Evolutionary conservation across 768 basidiomycete species (phyloP), one percentile per base, ranked within the genome.

Genomic region (Mycena vitilis): DNA sequence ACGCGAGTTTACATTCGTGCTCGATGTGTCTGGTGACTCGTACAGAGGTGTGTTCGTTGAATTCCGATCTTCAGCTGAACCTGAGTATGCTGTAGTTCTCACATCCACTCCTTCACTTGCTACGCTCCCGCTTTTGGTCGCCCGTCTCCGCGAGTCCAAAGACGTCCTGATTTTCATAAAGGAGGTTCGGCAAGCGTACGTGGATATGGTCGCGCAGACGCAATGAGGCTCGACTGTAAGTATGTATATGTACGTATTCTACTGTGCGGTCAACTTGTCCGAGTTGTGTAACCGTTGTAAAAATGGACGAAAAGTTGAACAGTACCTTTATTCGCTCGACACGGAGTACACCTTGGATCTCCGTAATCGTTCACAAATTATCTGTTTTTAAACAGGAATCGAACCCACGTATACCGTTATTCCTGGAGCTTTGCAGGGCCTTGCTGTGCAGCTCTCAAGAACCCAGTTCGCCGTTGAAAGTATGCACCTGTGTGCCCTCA

Each of bases 131-230:
- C 85, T 91, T 20, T 80, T 96, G 9, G 80, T 96, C 34, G 88
- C 87, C 54, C 85, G 86, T 37, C 85, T 96, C 48, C 95, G 94
- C 73, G 85, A 87, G 23, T 88, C 89, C 5, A 79, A 87, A 40
- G 88, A 95, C 60, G 80, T 96, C 3, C 91, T 88, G 71, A 78
- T 73, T 2, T 96, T 97, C 75, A 88, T 96, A 60, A 88, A 86
- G 62, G 80, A 83, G 58, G 86, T 91, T 38, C 85, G 92, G n/a
- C 75, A 75, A 57, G 89, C 85, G 18, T 93, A 88, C 74, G 77
- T 78, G 40, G 75, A 76, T 47, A 69, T 82, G 49, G 66, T 73
- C 18, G 49, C 34, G 49, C n/a, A 64, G 36, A 44, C 37, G 7
- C 25, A 52, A 11, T 51, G 25, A 44, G 58, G 30, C 37, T 11